A percentile compares a stretch with the other conserved stretches of the same genome.
phyloP scores from a whole-genome alignment of 192 early-diverging fungal genomes.

The Obelidium mucronatum region DNA sequence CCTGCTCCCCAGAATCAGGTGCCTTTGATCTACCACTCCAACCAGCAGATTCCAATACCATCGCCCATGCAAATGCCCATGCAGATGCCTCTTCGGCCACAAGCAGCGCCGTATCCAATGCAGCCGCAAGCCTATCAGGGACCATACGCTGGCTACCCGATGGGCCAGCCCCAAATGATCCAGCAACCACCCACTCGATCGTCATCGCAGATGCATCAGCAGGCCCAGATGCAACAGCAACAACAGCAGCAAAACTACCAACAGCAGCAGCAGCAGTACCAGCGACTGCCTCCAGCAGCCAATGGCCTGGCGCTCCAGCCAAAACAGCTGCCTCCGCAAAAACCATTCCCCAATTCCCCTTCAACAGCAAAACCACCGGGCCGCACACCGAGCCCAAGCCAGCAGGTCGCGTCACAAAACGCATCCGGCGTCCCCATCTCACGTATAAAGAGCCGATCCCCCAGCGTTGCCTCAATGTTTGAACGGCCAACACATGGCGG shows the following conservation, averaged over 20 bases:
- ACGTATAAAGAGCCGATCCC: background rate
- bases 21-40: background rate
- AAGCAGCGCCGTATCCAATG: background rate
- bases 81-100: background rate
- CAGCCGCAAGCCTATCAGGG: background rate
- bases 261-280: background rate
- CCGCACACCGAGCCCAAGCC: too few relatives aligned
- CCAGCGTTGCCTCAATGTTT: background rate
- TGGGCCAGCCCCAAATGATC: background rate
- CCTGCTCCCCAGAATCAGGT: background rate
- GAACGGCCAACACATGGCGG: slow-evolving; percentile 2
- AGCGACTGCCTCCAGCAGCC: background rate
- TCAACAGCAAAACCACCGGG: background rate
- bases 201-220: background rate
- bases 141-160: background rate
- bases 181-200: background rate
- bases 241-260: background rate
- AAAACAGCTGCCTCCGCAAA: background rate
- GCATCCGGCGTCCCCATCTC: background rate
- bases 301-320: background rate
- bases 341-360: background rate
- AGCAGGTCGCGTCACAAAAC: too few relatives aligned
- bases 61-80: slow-evolving; percentile 1
- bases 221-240: slow-evolving; percentile 15
- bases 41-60: background rate